Conservation (phyloP, 257 asterid genomes). For the Perilla frutescens region DNA sequence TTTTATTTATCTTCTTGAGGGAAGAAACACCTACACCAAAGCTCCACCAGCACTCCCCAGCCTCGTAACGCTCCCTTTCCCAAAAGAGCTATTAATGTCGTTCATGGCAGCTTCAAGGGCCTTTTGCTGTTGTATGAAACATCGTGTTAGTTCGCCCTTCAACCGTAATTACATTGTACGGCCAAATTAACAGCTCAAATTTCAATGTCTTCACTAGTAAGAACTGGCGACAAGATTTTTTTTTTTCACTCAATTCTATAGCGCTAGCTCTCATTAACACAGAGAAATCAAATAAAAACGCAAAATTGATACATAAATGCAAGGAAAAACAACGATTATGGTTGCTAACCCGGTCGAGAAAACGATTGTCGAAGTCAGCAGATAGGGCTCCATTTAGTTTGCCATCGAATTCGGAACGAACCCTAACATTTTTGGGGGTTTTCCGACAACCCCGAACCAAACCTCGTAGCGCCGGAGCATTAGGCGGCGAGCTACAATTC, state of each 20-base stretch:
- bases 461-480: constrained; percentile 43
- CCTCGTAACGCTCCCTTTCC: constrained; percentile 97
- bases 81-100: constrained; percentile 91
- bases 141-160: background rate
- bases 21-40: constrained; percentile 68
- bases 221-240: background rate
- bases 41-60: constrained; percentile 99
- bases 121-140: constrained; percentile 66
- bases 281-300: too few relatives aligned
- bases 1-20: background rate
- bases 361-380: constrained; percentile 84
- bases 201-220: background rate
- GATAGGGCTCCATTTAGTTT: constrained; percentile 76
- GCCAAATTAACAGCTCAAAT: background rate
- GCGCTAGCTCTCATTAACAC: too few relatives aligned
- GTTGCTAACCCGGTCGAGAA: constrained; percentile 73
- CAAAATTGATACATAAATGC: background rate
- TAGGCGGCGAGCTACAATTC: constrained; percentile 31
- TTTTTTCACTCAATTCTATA: too few relatives aligned
- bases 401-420: constrained; percentile 74
- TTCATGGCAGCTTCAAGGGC: constrained; percentile 97
- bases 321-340: constrained; percentile 10
- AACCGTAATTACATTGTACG: background rate
- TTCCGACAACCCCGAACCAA: constrained; percentile 34
- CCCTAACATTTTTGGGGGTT: constrained; percentile 54